Percentiles rank a stretch among this genome's conserved stretches.
Conservation (phyloP, 306 rosid species). For the Hippophae gyantsensis region DNA sequence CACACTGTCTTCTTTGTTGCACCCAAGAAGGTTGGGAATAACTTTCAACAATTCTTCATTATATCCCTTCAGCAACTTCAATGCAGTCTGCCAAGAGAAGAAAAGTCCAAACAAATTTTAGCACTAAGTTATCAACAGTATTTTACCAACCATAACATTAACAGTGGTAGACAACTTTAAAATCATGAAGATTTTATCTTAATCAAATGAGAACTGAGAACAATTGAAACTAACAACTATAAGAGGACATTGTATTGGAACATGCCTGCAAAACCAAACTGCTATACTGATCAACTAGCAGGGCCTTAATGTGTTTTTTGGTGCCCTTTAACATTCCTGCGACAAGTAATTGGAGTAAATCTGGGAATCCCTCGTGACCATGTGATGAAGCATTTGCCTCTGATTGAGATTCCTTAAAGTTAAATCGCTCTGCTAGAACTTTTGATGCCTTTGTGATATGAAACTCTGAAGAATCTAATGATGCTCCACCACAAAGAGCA, state of each 20-base stretch:
- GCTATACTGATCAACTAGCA: conserved; percentile 69
- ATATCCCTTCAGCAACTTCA: conserved; percentile 58
- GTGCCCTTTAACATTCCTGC: conserved; percentile 46
- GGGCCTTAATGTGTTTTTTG: conserved; percentile 32
- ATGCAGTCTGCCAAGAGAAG: conserved; percentile 51
- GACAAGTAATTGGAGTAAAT: conserved; percentile 54
- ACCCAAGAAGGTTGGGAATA: conserved; percentile 71
- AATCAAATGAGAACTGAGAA: neutral
- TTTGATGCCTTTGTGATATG: conserved; percentile 47
- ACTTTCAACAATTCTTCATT: conserved; percentile 51
- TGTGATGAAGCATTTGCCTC: conserved; percentile 25
- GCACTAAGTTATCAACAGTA: conserved; percentile 1
- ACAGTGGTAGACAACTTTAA: neutral
- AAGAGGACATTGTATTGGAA: conserved; percentile 2
- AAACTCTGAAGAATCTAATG: conserved; percentile 36
- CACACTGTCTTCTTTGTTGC: conserved; percentile 32
- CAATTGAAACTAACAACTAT: neutral
- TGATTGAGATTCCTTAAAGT: conserved; percentile 36
- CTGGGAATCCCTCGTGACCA: conserved; percentile 47
- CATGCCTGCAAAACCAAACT: conserved; percentile 89
- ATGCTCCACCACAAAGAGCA: conserved; percentile 66
- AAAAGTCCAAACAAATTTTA: conserved; percentile 14
- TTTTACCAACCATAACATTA: neutral
- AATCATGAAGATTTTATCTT: neutral
- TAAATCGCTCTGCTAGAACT: conserved; percentile 54